Evolutionary conservation across 1,139 yeast genomes (phyloP), one percentile per base, ranked within the genome.

Genomic region (Zhuliangozyma blackwelliae): DNA sequence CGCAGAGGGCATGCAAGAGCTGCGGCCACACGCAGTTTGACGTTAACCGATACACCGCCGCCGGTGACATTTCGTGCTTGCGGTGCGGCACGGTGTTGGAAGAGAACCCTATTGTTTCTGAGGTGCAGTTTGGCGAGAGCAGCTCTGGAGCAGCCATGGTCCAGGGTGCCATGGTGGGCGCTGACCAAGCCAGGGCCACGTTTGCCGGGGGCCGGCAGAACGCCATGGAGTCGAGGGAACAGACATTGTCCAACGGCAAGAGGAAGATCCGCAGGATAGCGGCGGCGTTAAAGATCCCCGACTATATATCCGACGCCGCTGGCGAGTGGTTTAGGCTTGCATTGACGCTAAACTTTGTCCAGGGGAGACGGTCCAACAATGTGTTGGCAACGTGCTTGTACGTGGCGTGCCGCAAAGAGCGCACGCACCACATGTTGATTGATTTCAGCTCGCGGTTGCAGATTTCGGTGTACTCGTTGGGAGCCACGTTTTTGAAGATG

Each of bases 331-430:
- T 88, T 62, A 79, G 82, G 47, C 66, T 89, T 40, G 97, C 98
- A 0, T 68, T 92, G 28, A 77, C 88, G 2, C 76, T 82, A 46
- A 89, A 89, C 56, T 92, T 92, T 55, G 97, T 92, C 19, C 96
- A 92, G 59, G 99, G 99, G 10, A 74, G 99, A 51, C 67, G 95
- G 46, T 86, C 96, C 2, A 97, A 89, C 55, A 90, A 90, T 54
- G 97, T 92, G 5, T 80, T 90, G 38, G 95, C 97, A 0, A 89
- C 98, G 0, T 92, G 99, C 61, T 70, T 92, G 25, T 92, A 92
- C 54, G 79, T 92, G 38, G 96, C 97, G 0, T 92, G 99, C 59
- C 80, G 98, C 52, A 82, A 82, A 55, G 94, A 85, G 51, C 77
- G 78, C 56, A 90, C 97, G 1, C 90, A 85, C 47, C 97, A 92